Percentiles rank a stretch among this genome's conserved stretches.
Conservation (phyloP, 148 eudicot species). For the Cornus suecica region DNA sequence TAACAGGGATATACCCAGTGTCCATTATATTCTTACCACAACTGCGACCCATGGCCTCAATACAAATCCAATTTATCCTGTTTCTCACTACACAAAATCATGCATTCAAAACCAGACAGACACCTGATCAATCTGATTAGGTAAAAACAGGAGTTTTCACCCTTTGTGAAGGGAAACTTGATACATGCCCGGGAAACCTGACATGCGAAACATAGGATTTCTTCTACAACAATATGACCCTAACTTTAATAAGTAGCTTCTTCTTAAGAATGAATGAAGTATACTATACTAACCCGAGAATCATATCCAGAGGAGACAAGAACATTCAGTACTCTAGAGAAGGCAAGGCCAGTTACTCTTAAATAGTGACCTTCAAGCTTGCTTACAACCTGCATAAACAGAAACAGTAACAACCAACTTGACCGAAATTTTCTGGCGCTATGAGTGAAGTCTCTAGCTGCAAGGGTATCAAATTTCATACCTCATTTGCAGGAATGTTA, state of each 20-base stretch:
- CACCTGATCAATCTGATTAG: not conserved
- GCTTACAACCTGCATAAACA: constrained; percentile 36
- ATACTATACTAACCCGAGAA: constrained; percentile 38
- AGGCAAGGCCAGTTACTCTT: constrained; percentile 53
- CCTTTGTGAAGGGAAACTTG: not conserved
- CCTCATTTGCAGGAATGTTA: constrained; percentile 38
- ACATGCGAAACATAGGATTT: not conserved
- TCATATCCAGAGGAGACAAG: constrained; percentile 58
- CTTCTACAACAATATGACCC: not conserved
- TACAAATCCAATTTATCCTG: not conserved
- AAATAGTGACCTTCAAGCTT: constrained; percentile 54
- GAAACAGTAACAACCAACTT: not conserved
- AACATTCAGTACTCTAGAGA: constrained; percentile 39
- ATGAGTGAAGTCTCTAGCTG: not conserved
- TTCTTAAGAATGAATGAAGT: not conserved
- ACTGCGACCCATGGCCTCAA: no score
- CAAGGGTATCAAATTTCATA: constrained; percentile 7
- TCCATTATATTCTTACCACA: no score
- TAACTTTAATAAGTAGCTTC: not conserved
- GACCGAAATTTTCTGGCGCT: not conserved
- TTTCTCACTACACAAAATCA: not conserved
- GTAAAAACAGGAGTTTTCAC: not conserved
- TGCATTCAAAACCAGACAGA: not conserved
- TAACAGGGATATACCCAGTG: no score
- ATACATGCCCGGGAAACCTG: not conserved